Evolutionary conservation across 2,329 filamentous ascomycete species (phyloP), one percentile per base, ranked within the genome.

Genomic region (Furcasterigmium furcatum): DNA sequence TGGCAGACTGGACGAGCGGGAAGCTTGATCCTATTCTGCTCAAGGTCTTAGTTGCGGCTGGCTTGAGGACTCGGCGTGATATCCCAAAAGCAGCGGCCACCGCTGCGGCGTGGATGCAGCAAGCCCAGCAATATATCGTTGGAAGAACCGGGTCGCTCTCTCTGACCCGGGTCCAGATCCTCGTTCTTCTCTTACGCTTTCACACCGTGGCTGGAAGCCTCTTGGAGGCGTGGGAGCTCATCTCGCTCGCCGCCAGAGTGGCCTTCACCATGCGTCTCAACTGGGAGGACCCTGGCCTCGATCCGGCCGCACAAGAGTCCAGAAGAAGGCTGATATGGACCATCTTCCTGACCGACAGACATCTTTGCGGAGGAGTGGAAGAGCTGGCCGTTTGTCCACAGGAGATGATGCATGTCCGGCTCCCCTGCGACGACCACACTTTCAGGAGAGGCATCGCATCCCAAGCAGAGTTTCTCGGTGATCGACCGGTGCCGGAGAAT

Each of bases 281-380:
- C 19, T 58, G 61, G 2, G 58, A 61, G 22, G 42, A 50, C 0
- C 50, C 50, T 0, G 38, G 49, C 0, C 41, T 46, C 1, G 53
- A 56, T 6, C 48, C 53, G 1, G 45, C 61, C 1, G 40, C 4
- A 1, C 54, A 58, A 22, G 60, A 62, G 8, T 53, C 45, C 9
- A 46, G 53, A 0, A 52, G 60, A 4, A 52, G 58, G 0, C 21
- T 57, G 4, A 57, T 60, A 44, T 63, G 60, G 60, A 50, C 55
- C 0, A 53, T 61, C 1, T 62, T 55, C 12, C 13, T 22, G 1
- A 38, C 56, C 1, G 60, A 63, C 16, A 53, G 53, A 8, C 4
- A 56, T 0, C 55, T 61, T 10, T 60, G 50, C 0, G 59, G 60
- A 0, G 59, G 60, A 0, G 57, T 61, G 12, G 55, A 61, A 9